phyloP scores from a whole-genome alignment of 1,284 basidiomycete species.

The Pseudozyma hubeiensis region DNA sequence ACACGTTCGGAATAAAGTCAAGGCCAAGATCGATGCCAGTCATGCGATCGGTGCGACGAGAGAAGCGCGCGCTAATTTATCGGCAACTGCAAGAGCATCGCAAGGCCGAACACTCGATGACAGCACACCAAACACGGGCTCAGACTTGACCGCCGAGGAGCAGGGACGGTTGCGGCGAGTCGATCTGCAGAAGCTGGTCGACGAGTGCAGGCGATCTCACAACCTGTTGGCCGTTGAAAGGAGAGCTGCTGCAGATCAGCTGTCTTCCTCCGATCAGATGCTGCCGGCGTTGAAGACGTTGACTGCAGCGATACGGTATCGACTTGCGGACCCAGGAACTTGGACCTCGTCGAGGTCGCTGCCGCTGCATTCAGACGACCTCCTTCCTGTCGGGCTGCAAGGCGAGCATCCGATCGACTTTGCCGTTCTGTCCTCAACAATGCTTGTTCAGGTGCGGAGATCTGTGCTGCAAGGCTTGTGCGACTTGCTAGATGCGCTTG shows the following conservation, averaged over 20 bases:
- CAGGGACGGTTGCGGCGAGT: slow-evolving; percentile 1
- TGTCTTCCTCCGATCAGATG: not conserved
- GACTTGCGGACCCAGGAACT: slow-evolving; percentile 15
- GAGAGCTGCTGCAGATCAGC: not conserved
- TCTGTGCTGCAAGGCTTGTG: slow-evolving; percentile 16
- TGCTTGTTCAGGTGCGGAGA: slow-evolving; percentile 13
- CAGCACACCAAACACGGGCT: not conserved
- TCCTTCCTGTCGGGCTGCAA: slow-evolving; percentile 20
- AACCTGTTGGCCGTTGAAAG: slow-evolving; percentile 12
- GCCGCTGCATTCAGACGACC: slow-evolving; percentile 17
- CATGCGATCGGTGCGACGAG: not conserved
- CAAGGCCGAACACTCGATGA: not conserved
- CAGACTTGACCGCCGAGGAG: slow-evolving; percentile 2
- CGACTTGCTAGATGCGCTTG: not conserved
- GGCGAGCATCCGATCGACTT: slow-evolving; percentile 8
- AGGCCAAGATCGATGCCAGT: slow-evolving; percentile 31
- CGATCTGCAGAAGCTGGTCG: slow-evolving; percentile 31
- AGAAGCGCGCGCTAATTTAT: not conserved
- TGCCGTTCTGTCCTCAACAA: slow-evolving; percentile 2
- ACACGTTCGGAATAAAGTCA: slow-evolving; percentile 25
- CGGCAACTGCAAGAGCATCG: no score
- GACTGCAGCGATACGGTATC: slow-evolving; percentile 9
- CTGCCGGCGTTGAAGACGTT: not conserved
- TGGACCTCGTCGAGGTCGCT: slow-evolving; percentile 6
- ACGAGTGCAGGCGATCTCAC: slow-evolving; percentile 26